Base-by-base conservation (phyloP, 1,284 basidiomycete species). In the Xerocomus nothofagi region DNA sequence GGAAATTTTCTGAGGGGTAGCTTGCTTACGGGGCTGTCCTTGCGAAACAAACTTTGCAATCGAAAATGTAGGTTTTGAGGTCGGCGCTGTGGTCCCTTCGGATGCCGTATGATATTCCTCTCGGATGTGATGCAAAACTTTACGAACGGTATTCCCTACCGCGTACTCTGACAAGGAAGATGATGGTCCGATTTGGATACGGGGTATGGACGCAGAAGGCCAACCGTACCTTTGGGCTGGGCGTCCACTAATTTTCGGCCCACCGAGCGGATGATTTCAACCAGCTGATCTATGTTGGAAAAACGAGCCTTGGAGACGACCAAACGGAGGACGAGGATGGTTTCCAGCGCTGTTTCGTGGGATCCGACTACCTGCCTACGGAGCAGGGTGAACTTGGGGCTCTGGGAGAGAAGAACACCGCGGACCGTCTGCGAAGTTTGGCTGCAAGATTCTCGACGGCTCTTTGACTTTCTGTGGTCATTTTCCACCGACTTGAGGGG, bases 101-200 rank as follows among this genome's bases (percentile, higher is more conserved):
- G 76, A 78, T 2, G 84, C 84, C 15, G 86, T 81, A 53, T 86
- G 78, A 67, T 93, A 94, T 65, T 99, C 96, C 71, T 99, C 96
- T 42, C 93, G 81, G 54, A 98, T 87, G 62, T 97, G 88, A 64
- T 94, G 92, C 29, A 97, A 76, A 32, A 98, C 85, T 59, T 93
- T 88, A 30, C 94, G 82, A 39, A 96, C 88, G 27, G 94, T 96
- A 67, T 98, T 98, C 12, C 93, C 93, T 34, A 97, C 88, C 37
- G 93, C 89, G 62, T 95, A 88, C 67, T 99, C 96, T 94, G 60
- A 46, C 30, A 32, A 47, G 38, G 42, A 34, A 51, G 27, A 50
- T 39, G 20, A 50, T 20, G n/a, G 17, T 44, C 29, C 51, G 43
- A 27, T 30, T n/a, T 17, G 15, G 39, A 44, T 39, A 42, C 39